Evolutionary conservation across 2,329 filamentous ascomycete genomes (phyloP), one percentile per base, ranked within the genome.

Genomic region (Gnomoniopsis smithogilvyi): DNA sequence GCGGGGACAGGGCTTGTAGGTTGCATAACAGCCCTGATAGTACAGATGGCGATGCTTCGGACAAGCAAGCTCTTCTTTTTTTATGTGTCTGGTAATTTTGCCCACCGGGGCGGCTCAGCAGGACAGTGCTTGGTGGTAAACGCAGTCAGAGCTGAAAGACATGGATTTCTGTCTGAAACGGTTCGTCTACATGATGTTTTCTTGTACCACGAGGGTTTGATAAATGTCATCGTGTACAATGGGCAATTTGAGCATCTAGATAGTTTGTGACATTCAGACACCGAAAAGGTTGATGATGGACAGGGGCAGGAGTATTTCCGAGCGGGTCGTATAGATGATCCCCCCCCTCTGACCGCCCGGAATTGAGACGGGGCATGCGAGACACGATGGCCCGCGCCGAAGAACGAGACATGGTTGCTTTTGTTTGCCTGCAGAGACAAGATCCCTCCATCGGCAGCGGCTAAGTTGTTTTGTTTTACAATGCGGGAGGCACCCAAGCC

Each of bases 251-350:
- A 46, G 30, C 53, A 36, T 30, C 45, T 30, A 24, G 33, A 34
- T 46, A 34, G 50, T 22, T n/a, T 30, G 26, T 30, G 8, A 30
- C 26, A 30, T 8, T 30, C 8, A 8, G 26, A 30, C 26, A 30
- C 4, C 30, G 51, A 19, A 33, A 3, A 17, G 36, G 26, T 21
- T 15, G 21, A 26, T 47, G 52, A 46, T 30, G 52, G 30, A 59
- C 57, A 56, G 33, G 52, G 57, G 57, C 57, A 51, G 57, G 57
- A 56, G 30, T 56, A 52, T 17, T 56, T 56, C 57, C 57, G 57
- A 56, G 57, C 21, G 50, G 38, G 8, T 17, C 26, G 26, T 30
- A 30, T 4, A 30, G 26, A 19, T 33, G 14, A 6, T 51, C 34
- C 49, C 26, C 49, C 22, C 38, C 22, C 38, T 21, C 43, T 46